Evolutionary conservation across 306 rosid species (phyloP).

Genomic region (Cucumis hystrix): DNA sequence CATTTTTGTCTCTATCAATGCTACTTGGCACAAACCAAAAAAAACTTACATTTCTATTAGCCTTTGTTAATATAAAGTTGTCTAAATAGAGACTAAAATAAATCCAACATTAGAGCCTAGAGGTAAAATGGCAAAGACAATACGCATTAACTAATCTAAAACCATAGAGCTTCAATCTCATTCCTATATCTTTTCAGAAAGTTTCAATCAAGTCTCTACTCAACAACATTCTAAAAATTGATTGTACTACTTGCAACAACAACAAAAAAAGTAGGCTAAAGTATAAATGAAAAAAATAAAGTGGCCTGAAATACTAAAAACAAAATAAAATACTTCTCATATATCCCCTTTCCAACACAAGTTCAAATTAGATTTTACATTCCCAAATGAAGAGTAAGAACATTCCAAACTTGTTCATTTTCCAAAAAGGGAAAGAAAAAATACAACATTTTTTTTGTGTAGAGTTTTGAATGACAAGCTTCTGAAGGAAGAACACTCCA

Average conservation of each 20-base stretch:
- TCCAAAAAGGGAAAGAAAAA: neutral
- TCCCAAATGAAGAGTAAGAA: neutral
- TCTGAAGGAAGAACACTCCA: neutral
- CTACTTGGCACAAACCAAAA: no score
- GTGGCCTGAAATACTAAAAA: neutral
- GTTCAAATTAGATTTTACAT: conserved; percentile 1
- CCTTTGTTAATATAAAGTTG: neutral
- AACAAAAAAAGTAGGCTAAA: neutral
- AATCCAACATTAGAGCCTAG: neutral
- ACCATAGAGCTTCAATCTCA: neutral
- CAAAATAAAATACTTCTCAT: neutral
- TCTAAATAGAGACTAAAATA: neutral
- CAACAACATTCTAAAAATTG: no score
- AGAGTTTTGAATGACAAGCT: neutral
- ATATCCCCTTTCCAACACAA: neutral
- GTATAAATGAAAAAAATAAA: neutral
- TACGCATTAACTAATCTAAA: neutral
- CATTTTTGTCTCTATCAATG: no score
- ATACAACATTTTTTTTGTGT: neutral
- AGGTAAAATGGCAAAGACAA: neutral
- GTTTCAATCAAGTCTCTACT: neutral
- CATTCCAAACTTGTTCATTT: neutral
- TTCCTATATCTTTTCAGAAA: neutral
- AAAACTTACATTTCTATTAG: no score
- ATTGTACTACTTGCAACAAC: neutral